Percentiles rank a stretch among this genome's conserved stretches.
These are phyloP conservation scores for Lipomyces sp. DNA, from an alignment of 805 yeast genomes.

Conservation along the genomic window DNA sequence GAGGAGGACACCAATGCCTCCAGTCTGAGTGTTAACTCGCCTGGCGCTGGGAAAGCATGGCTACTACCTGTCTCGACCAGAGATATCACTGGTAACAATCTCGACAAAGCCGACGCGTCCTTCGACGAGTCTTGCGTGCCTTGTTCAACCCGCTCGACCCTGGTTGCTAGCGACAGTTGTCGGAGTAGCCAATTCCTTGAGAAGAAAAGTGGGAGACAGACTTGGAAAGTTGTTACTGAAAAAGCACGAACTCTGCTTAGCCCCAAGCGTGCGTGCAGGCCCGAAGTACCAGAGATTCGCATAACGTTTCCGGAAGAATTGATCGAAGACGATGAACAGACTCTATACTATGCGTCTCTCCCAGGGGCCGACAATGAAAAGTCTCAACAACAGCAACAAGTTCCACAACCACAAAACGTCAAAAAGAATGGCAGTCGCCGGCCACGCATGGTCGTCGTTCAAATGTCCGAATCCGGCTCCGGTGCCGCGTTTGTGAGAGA, in stretches of 20 bases:
- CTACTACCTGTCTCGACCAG: slow-evolving; percentile 1
- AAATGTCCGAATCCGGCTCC: slow-evolving; percentile 32
- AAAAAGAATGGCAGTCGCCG: neutral
- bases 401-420: no score
- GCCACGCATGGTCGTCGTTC: slow-evolving; percentile 30
- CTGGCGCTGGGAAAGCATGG: slow-evolving; percentile 8
- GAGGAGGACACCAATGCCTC: neutral
- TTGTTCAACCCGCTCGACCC: slow-evolving; percentile 5
- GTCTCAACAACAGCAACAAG: neutral
- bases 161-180: neutral
- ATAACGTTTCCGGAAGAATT: slow-evolving; percentile 33
- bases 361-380: neutral
- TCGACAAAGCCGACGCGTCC: neutral
- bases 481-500: slow-evolving; percentile 34
- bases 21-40: neutral
- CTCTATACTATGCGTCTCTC: neutral
- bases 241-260: neutral
- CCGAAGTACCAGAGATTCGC: slow-evolving; percentile 30
- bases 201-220: neutral
- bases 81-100: neutral
- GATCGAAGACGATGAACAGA: slow-evolving; percentile 11
- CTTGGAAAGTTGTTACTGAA: neutral
- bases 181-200: neutral
- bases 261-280: neutral
- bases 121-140: neutral